Conservation (phyloP, 768 basidiomycete genomes). For the Tephrocybe rancida region DNA sequence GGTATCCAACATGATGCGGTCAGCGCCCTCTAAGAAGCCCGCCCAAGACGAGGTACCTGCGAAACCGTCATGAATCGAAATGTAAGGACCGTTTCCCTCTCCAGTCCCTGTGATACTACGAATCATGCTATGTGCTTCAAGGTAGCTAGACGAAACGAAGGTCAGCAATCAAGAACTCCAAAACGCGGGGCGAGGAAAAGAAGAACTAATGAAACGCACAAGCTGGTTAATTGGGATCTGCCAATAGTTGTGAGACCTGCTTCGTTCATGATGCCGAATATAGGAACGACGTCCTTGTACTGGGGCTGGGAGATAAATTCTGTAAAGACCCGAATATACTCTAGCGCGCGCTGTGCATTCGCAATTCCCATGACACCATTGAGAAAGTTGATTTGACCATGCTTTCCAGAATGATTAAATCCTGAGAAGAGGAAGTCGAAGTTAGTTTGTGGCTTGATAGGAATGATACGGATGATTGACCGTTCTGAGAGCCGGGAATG, state of each 20-base stretch:
- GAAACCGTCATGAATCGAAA: constrained; percentile 53
- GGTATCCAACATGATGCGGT: constrained; percentile 42
- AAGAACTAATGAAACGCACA: constrained; percentile 52
- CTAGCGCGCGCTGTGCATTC: constrained; percentile 79
- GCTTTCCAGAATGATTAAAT: constrained; percentile 65
- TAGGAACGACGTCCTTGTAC: constrained; percentile 63
- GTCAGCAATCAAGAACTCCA: background rate
- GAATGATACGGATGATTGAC: constrained; percentile 28
- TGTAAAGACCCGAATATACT: constrained; percentile 76
- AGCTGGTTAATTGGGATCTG: constrained; percentile 50
- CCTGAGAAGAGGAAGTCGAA: constrained; percentile 26
- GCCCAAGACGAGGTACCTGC: constrained; percentile 35
- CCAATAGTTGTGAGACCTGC: constrained; percentile 59
- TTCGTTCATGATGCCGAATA: constrained; percentile 72
- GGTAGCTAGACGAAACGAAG: constrained; percentile 40
- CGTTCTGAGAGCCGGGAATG: constrained; percentile 79
- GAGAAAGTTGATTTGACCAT: constrained; percentile 66
- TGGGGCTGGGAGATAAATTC: constrained; percentile 86
- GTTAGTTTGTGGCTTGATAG: background rate
- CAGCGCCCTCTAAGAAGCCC: constrained; percentile 38
- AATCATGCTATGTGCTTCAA: constrained; percentile 62
- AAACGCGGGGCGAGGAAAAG: constrained; percentile 31
- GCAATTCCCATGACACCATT: constrained; percentile 83
- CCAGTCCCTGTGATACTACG: constrained; percentile 76
- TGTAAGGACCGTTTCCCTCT: constrained; percentile 62